Evolutionary conservation across 169 alveolate species (phyloP).

Genomic region (Cryptosporidium muris): DNA sequence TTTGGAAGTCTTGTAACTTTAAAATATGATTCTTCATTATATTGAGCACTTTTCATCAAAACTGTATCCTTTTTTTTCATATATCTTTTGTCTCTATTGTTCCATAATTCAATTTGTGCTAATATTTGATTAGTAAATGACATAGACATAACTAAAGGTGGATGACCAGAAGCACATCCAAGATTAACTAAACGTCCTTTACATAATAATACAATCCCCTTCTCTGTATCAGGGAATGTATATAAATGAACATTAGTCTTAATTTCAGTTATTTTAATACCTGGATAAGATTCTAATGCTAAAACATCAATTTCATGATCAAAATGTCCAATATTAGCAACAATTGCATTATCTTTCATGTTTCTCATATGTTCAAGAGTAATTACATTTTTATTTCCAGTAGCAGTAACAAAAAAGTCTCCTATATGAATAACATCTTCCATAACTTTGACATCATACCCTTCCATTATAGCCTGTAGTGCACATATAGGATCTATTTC

Average conservation of each 20-base stretch:
- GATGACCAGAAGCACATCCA: constrained; percentile 99
- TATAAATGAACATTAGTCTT: constrained; percentile 93
- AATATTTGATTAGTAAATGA: constrained; percentile 94
- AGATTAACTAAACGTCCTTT: constrained; percentile 96
- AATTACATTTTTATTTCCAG: constrained; percentile 95
- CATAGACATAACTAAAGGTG: constrained; percentile 97
- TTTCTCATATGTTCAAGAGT: constrained; percentile 91
- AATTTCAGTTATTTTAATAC: constrained; percentile 88
- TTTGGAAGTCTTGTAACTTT: constrained; percentile 93
- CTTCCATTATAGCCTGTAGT: constrained; percentile 97
- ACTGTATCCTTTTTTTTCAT: constrained; percentile 70
- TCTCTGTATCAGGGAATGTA: constrained; percentile 85
- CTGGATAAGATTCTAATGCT: constrained; percentile 89
- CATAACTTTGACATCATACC: constrained; percentile 91
- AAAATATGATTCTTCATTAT: constrained; percentile 74
- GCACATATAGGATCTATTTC: constrained; percentile 99
- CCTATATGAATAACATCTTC: constrained; percentile 90
- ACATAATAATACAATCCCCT: constrained; percentile 93
- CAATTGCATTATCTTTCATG: constrained; percentile 97
- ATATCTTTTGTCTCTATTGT: constrained; percentile 77
- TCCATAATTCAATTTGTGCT: constrained; percentile 90
- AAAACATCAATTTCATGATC: constrained; percentile 96
- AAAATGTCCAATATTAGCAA: constrained; percentile 97
- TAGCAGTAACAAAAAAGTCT: constrained; percentile 95
- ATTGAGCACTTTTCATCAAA: constrained; percentile 78